Base-by-base conservation (phyloP, 1,284 basidiomycete species). In the Rhodotorula sp. region DNA sequence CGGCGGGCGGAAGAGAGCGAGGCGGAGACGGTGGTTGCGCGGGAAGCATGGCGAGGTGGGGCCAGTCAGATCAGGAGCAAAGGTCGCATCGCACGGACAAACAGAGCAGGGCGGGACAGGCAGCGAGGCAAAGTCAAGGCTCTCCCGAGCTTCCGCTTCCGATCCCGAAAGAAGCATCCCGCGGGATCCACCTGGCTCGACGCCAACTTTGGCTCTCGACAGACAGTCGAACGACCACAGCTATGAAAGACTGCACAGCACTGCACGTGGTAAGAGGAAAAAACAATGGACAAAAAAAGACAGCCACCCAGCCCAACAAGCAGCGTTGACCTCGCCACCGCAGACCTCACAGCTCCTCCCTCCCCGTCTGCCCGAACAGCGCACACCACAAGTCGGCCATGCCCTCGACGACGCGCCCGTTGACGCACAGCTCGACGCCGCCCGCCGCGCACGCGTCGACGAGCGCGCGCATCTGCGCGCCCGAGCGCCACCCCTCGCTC, bases 311-410 rank as follows among this genome's bases (percentile, higher is more conserved):
- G 48, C 21, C 54, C 54, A 7, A 55, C 54, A 34, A 34, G 54
- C 17, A 8, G 16, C 19, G 19, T 19, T 27, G 7, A 55, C 34
- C 16, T 21, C 54, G 13, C 21, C n/a, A 10, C 34, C 49, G 19
- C 0, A 17, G 21, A 21, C 10, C 21, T 66, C 59, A 60, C 0
- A 61, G 48, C 34, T 4, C 13, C 42, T 62, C 66, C 41, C 66
- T 19, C 10, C 42, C 54, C 41, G 49, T 53, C 55, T 54, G 56
- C 16, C 50, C 52, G 12, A 62, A 21, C 23, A 73, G 9, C 54
- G 72, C 72, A 10, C n/a, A 16, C 66, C 68, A 71, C 52, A 67
- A 9, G 3, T 55, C 59, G 0, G 64, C 72, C 0, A 58, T 4
- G 23, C 64, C 56, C 23, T 25, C 44, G 25, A 68, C 23, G 34